Conservation (phyloP, 192 early-diverging fungal species). For the Helicostylum pulchrum region DNA sequence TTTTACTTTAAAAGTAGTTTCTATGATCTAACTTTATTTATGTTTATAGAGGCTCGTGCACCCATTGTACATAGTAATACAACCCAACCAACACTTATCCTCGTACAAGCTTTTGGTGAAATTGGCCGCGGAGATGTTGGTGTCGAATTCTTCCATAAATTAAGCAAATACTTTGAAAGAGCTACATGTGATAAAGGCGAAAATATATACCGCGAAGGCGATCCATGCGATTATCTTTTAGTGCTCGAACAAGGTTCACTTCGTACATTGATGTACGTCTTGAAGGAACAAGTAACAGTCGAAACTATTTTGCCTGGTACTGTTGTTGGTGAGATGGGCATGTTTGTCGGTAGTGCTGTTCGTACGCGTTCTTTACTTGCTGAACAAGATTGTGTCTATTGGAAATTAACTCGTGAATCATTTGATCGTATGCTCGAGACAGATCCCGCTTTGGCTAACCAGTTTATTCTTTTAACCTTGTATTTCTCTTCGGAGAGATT, state of each 20-base stretch:
- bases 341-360: slow-evolving; percentile 54
- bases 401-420: slow-evolving; percentile 63
- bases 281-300: slow-evolving; percentile 31
- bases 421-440: slow-evolving; percentile 67
- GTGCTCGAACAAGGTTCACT: slow-evolving; percentile 76
- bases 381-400: slow-evolving; percentile 64
- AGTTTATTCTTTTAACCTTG: slow-evolving; percentile 77
- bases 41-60: slow-evolving; percentile 15
- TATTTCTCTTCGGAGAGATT: slow-evolving; percentile 66
- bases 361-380: slow-evolving; percentile 55
- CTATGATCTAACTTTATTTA: background rate
- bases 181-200: slow-evolving; percentile 49
- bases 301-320: slow-evolving; percentile 92
- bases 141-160: slow-evolving; percentile 50
- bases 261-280: slow-evolving; percentile 22
- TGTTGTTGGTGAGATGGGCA: slow-evolving; percentile 82
- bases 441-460: slow-evolving; percentile 68
- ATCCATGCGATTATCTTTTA: slow-evolving; percentile 59
- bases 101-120: slow-evolving; percentile 65
- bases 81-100: slow-evolving; percentile 49
- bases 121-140: slow-evolving; percentile 25
- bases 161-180: slow-evolving; percentile 67
- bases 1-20: background rate
- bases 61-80: slow-evolving; percentile 34
- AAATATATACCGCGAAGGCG: slow-evolving; percentile 67